Evolutionary conservation across 148 eudicot species (phyloP), one percentile per base, ranked within the genome.

Genomic region (Hydrangea macrophylla): DNA sequence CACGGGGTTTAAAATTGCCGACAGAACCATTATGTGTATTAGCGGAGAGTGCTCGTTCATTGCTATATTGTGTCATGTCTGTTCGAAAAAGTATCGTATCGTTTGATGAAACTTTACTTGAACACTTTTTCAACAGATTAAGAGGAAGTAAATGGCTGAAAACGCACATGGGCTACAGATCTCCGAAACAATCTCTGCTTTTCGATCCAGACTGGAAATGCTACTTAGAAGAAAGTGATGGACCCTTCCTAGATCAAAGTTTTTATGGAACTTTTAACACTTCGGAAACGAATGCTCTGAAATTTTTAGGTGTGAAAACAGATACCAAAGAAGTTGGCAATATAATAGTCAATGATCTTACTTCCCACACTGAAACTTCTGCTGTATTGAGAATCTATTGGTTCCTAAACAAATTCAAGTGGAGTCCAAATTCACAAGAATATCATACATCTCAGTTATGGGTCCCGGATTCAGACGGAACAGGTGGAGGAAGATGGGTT

Each of bases 101-200:
- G 13, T n/a, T n/a, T n/a, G n/a, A n/a, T n/a, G n/a, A 15, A 22
- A 2, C 28, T 62, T 39, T 12, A n/a, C 63, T 11, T 33, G 33
- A 27, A 59, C 7, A 39, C 18, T 59, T 33, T 24, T 31, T 33
- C 20, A 31, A 5, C 24, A 33, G 6, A 11, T 59, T 17, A 31
- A 59, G 18, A 59, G 20, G 20, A 59, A 59, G 40, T n/a, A 59
- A 59, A 17, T 59, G 63, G 15, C n/a, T 59, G 37, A 59, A 59
- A 36, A 59, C 63, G n/a, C 40, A 62, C 63, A 31, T 31, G 20
- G 63, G 75, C 27, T 71, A 54, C 48, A 71, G 75, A 63, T 48
- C n/a, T 22, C 75, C 75, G 26, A 56, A 39, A 42, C 55, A 62
- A 63, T 62, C 68, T 30, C 53, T 71, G 1, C 28, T 71, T 9